Evolutionary conservation across 2,329 filamentous ascomycete species (phyloP), one percentile per base, ranked within the genome.

Genomic region (Botryosphaeria dothidea): DNA sequence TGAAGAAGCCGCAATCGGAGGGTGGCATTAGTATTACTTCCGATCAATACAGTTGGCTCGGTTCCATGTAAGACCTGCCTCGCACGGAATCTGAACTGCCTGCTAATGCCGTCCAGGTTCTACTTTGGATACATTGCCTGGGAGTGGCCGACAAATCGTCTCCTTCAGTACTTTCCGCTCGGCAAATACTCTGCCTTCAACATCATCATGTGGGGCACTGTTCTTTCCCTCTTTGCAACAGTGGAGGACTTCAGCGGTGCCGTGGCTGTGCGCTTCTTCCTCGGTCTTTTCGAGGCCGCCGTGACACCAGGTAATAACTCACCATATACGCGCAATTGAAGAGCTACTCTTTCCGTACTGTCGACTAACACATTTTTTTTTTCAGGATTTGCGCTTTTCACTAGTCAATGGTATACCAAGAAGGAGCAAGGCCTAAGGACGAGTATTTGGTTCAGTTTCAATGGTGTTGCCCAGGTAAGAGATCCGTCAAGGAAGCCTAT

Each of bases 381-480:
- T 41, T 15, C 9, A 58, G 54, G 88, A 0, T 91, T 91, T 69
- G 85, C 87, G 0, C 80, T 92, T 1, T 83, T 92, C 69, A 91
- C 88, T 1, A 85, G 82, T 3, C 87, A 90, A 76, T 92, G 89
- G 89, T 92, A 91, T 70, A 91, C 90, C 0, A 88, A 88, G 73
- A 81, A 82, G 62, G 89, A 92, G 72, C 89, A 91, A 77, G 87
- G 86, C 1, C 78, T 81, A 0, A 79, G 89, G 8, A 85, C 85
- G 1, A 85, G 84, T 3, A 84, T 90, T 64, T 92, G 89, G 89
- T 91, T 90, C 76, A 84, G 80, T 57, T 90, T 89, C 78, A 89
- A 89, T 67, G 87, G 87, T 2, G 84, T 84, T 61, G 87, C 84
- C 0, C 86, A 78, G 67, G 68, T 69, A 65, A n/a, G 41, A 25